Percentiles rank a stretch among this genome's conserved stretches.
Evolutionary conservation across 2,329 filamentous ascomycete species (phyloP).

Genomic region (Ceratocystis huliohia): DNA sequence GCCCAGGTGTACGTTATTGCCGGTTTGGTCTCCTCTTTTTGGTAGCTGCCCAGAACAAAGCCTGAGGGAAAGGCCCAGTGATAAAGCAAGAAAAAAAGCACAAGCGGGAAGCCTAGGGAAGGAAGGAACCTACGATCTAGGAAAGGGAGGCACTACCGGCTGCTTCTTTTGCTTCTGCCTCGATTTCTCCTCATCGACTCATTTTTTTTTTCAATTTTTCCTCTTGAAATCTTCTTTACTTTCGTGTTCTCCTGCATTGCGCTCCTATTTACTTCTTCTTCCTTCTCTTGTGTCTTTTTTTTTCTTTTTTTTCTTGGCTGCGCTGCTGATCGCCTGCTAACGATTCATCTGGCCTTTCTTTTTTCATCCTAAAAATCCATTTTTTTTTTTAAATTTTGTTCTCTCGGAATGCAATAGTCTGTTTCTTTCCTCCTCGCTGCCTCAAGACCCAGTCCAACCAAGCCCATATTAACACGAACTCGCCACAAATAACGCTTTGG

Average conservation of each 20-base stretch:
- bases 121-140: constrained; percentile 8
- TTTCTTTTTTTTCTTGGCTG: neutral
- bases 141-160: neutral
- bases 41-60: neutral
- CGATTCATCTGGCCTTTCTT: neutral
- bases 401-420: constrained; percentile 17
- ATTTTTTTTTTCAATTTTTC: neutral
- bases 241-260: neutral
- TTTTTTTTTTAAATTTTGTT: constrained; percentile 7
- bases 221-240: neutral
- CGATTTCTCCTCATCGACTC: neutral
- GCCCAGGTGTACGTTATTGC: neutral
- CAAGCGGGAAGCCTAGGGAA: constrained; percentile 6
- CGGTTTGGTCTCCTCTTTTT: neutral
- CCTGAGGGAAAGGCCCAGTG: too few species aligned
- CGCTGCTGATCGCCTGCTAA: neutral
- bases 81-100: neutral
- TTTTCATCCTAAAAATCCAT: constrained; percentile 6
- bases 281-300: neutral
- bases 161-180: neutral
- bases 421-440: constrained; percentile 12
- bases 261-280: neutral
- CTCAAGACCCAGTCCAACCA: neutral
- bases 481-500: neutral
- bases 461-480: too few species aligned